Evolutionary conservation across 495 filamentous ascomycete genomes (phyloP), one percentile per base, ranked within the genome.

Genomic region (Friedmanniomyces endolithicus): DNA sequence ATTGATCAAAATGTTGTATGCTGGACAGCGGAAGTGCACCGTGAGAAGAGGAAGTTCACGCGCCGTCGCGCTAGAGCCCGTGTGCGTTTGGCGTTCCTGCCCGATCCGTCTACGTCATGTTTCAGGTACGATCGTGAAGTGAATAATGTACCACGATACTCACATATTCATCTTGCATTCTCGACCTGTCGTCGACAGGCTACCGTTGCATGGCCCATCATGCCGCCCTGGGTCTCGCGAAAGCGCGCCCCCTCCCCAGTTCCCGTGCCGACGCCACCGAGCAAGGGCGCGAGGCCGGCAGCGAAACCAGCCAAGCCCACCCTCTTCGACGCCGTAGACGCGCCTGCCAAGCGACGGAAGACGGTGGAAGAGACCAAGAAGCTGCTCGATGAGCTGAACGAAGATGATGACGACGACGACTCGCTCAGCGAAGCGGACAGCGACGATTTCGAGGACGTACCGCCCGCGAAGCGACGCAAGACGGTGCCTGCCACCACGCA

Each of bases 271-370:
- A 40, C 57, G 31, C 60, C 62, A 45, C 58, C 62, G 14, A 17
- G 54, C 19, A 64, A 64, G 56, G 58, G 52, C 11, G 41, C 41
- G 24, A 54, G 48, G 24, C 17, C 62, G 16, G 29, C 45, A 12
- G 27, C 39, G 16, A 65, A 55, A 45, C 37, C 48, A 14, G 48
- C 56, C 12, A 57, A 60, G 35, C 53, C 49, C 9, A 58, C 54
- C 6, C 50, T 85, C 23, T 86, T 83, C 72, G 85, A 83, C 62
- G 78, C 78, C 50, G 74, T 80, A 62, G 88, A 87, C 68, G 78
- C 67, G 73, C 59, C 68, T 39, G 63, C 70, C 60, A 63, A 59
- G 33, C 71, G 68, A n/a, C 68, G 67, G 19, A 70, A 70, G 0
- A 78, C 74, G 0, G 68, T 77, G 17, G 71, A 75, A 52, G 67